Evolutionary conservation across 805 yeast genomes (phyloP).

Genomic region (Wickerhamiella azyma): DNA sequence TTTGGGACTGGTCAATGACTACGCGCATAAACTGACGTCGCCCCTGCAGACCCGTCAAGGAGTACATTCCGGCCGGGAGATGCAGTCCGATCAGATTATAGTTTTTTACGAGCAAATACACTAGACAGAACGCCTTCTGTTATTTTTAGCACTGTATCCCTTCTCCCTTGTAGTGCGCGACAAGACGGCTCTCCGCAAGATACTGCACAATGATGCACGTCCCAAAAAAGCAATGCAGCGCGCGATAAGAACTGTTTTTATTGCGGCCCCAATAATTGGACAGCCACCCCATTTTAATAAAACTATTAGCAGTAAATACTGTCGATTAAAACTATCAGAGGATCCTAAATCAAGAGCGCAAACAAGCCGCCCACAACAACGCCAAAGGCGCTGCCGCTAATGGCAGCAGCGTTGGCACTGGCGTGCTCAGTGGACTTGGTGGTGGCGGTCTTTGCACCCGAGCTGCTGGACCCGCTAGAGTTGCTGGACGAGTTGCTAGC

Average conservation of each 20-base stretch:
- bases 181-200: neutral
- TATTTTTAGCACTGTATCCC: too few relatives aligned
- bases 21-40: neutral
- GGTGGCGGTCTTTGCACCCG: neutral
- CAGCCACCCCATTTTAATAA: too few relatives aligned
- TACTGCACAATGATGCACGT: neutral
- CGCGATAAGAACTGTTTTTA: neutral
- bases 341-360: slow-evolving; percentile 5
- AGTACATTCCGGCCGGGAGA: neutral
- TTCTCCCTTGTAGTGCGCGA: too few relatives aligned
- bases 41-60: neutral
- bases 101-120: too few relatives aligned
- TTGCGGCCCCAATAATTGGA: too few relatives aligned
- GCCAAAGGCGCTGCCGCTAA: slow-evolving; percentile 4
- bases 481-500: neutral
- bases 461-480: neutral
- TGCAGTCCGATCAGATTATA: too few relatives aligned
- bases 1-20: neutral
- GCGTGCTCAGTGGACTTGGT: slow-evolving; percentile 2
- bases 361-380: slow-evolving; percentile 7
- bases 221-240: neutral
- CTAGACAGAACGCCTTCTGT: too few relatives aligned
- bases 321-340: neutral
- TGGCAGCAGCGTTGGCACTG: neutral
- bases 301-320: neutral